phyloP scores from a whole-genome alignment of 225 moss, liverwort and hornwort genomes.

The Climacium dendroides region DNA sequence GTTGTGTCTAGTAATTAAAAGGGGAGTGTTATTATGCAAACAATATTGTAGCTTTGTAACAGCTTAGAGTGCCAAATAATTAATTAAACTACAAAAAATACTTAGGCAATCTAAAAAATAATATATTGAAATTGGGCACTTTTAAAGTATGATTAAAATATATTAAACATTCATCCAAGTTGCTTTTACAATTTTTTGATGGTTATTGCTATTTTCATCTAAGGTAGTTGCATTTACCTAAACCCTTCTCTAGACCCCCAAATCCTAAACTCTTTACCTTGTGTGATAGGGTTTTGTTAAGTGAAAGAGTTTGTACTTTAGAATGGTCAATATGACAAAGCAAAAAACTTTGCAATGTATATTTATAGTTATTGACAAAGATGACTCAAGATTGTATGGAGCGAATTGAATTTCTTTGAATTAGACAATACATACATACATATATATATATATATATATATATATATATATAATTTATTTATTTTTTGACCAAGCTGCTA shows the following conservation, averaged over 20 bases:
- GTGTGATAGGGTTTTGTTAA: not conserved
- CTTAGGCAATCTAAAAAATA: not conserved
- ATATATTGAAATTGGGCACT: not conserved
- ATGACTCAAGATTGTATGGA: too few relatives aligned
- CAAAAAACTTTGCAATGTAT: too few relatives aligned
- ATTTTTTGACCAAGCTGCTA: too few relatives aligned
- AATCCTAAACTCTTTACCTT: not conserved
- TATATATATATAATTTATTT: too few relatives aligned
- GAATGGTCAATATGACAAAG: not conserved
- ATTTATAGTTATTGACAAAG: too few relatives aligned
- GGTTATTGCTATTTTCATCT: not conserved
- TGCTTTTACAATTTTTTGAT: not conserved
- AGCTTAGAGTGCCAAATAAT: too few relatives aligned
- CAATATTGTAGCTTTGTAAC: rapidly evolving
- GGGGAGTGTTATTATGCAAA: not conserved
- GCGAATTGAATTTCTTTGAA: too few relatives aligned
- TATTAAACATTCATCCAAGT: not conserved
- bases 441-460: too few relatives aligned
- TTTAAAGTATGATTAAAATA: not conserved
- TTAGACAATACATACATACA: too few relatives aligned
- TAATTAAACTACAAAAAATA: too few relatives aligned
- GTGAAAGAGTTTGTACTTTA: not conserved
- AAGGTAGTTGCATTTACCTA: not conserved
- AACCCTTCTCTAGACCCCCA: not conserved
- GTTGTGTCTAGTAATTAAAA: not conserved